Percentiles rank a stretch among this genome's conserved stretches.
Conservation (phyloP, 805 yeast species). For the Starmerella gropengiesseri region DNA sequence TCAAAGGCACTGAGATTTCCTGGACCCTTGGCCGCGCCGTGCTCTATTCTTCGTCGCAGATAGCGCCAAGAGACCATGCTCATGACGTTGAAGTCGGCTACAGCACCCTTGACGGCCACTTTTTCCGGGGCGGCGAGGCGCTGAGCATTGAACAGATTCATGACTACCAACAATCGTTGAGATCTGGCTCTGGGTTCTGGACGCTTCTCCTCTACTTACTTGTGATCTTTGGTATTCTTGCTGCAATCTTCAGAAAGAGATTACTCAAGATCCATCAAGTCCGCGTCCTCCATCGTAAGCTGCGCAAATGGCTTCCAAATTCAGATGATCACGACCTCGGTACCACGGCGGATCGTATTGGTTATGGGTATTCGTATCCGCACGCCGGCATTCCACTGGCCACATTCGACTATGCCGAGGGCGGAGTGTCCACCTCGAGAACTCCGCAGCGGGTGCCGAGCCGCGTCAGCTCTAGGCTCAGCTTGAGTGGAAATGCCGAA, state of each 20-base stretch:
- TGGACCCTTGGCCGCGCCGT: slow-evolving; percentile 93
- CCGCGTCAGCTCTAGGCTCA: slow-evolving; percentile 22
- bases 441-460: slow-evolving; percentile 17
- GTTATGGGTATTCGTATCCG: slow-evolving; percentile 19
- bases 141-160: background rate
- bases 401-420: slow-evolving; percentile 3
- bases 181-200: no score
- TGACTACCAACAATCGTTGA: background rate
- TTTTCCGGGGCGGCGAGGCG: slow-evolving; percentile 25
- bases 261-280: background rate
- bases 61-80: slow-evolving; percentile 26
- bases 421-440: slow-evolving; percentile 10
- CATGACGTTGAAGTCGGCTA: slow-evolving; percentile 21
- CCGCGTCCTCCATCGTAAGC: background rate
- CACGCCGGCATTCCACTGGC: slow-evolving; percentile 19
- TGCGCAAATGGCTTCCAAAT: slow-evolving; percentile 1
- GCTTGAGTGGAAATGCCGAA: slow-evolving; percentile 10
- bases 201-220: background rate
- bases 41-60: slow-evolving; percentile 66
- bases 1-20: slow-evolving; percentile 76
- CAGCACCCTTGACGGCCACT: slow-evolving; percentile 14
- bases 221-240: background rate
- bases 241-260: background rate
- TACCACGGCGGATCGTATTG: slow-evolving; percentile 13
- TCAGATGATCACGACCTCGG: background rate